Evolutionary conservation across 352 stramenopile species (phyloP).

Genomic region (Peronospora farinosa): DNA sequence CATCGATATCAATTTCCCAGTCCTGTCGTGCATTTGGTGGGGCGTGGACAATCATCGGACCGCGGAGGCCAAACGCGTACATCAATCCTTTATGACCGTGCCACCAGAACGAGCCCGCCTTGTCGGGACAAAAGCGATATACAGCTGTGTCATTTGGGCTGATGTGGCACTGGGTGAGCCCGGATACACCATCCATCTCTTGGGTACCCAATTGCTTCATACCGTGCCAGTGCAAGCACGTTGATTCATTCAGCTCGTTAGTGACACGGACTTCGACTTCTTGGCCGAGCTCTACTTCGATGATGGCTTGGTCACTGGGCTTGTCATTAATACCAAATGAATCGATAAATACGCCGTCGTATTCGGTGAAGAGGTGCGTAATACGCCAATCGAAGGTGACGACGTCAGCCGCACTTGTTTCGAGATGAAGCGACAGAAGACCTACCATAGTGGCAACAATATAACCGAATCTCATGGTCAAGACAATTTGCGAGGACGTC

Average conservation of each 20-base stretch:
- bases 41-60: slow-evolving; percentile 27
- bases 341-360: slow-evolving; percentile 18
- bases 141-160: slow-evolving; percentile 12
- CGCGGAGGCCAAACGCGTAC: slow-evolving; percentile 33
- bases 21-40: slow-evolving; percentile 10
- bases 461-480: slow-evolving; percentile 11
- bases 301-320: slow-evolving; percentile 7
- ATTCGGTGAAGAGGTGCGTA: slow-evolving; percentile 7
- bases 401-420: slow-evolving; percentile 9
- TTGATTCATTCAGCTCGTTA: slow-evolving; percentile 22
- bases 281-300: slow-evolving; percentile 23
- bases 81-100: slow-evolving; percentile 29
- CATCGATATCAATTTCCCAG: slow-evolving; percentile 11
- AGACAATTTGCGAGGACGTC: not conserved
- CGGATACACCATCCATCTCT: slow-evolving; percentile 34
- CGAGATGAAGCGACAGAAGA: slow-evolving; percentile 5
- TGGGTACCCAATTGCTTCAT: slow-evolving; percentile 32
- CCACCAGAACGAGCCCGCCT: slow-evolving; percentile 36
- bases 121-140: slow-evolving; percentile 28
- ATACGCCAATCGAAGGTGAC: slow-evolving; percentile 30
- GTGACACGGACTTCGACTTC: slow-evolving; percentile 24
- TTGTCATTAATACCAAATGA: slow-evolving; percentile 31
- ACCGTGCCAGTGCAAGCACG: slow-evolving; percentile 36
- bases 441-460: not conserved
- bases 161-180: slow-evolving; percentile 36